Conservation (phyloP, 2,329 filamentous ascomycete species). For the Ceratocystis destructans region DNA sequence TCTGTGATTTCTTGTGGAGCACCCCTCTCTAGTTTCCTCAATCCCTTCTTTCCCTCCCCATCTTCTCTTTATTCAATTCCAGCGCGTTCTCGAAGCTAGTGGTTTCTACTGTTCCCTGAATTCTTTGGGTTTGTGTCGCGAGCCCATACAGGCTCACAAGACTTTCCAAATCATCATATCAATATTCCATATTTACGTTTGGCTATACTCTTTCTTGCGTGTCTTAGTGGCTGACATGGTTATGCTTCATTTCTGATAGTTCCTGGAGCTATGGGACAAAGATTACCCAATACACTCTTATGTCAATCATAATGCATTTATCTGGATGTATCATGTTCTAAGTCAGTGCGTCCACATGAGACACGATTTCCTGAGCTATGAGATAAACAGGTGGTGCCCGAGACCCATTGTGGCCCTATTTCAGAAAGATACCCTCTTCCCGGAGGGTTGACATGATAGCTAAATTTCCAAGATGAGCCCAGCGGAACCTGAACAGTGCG, state of each 20-base stretch:
- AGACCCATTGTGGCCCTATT: no score
- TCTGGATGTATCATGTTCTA: no score
- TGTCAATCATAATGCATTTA: background rate
- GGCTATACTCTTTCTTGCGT: background rate
- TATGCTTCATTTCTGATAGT: background rate
- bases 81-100: slow-evolving; percentile 2
- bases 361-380: background rate
- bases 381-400: no score
- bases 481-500: no score
- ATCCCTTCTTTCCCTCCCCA: background rate
- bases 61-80: background rate
- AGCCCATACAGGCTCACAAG: background rate
- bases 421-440: no score
- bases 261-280: background rate
- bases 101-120: background rate
- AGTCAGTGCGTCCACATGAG: background rate
- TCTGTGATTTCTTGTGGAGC: background rate
- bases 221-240: background rate
- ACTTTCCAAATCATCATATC: background rate
- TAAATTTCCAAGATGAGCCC: no score
- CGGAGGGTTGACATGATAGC: no score
- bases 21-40: background rate
- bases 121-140: background rate
- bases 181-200: background rate
- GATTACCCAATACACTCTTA: background rate